These are phyloP conservation scores for Psilocybe azurescens DNA, from an alignment of 768 basidiomycete genomes.

Conservation along the genomic window DNA sequence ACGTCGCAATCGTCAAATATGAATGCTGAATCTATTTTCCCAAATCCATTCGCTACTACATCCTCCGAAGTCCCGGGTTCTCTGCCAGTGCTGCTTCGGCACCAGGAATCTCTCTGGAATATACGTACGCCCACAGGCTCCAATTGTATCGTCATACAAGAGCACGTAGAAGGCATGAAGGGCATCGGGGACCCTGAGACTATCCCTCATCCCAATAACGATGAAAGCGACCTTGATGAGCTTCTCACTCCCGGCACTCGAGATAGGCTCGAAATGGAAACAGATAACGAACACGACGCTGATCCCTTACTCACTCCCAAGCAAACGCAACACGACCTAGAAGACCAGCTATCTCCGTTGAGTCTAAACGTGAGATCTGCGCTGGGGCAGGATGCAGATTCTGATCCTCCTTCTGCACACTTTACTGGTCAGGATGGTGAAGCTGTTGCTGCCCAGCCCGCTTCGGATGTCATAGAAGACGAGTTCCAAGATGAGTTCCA, in stretches of 20 bases:
- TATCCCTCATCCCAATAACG: background rate
- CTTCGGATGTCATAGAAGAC: conserved; percentile 4
- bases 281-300: conserved; percentile 24
- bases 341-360: conserved; percentile 27
- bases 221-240: conserved; percentile 23
- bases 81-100: conserved; percentile 24
- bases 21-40: conserved; percentile 24
- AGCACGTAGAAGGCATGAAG: conserved; percentile 1
- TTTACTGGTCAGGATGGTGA: background rate
- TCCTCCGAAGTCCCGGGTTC: conserved; percentile 17
- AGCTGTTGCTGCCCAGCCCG: background rate
- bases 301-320: conserved; percentile 29
- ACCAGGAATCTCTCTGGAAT: conserved; percentile 22
- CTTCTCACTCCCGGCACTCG: conserved; percentile 21
- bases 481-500: conserved; percentile 16
- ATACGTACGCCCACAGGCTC: conserved; percentile 19
- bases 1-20: conserved; percentile 17
- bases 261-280: conserved; percentile 11
- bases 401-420: conserved; percentile 3
- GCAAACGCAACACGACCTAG: conserved; percentile 13
- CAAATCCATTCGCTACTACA: conserved; percentile 22
- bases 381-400: conserved; percentile 22
- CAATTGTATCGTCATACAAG: conserved; percentile 6
- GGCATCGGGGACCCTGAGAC: background rate
- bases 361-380: conserved; percentile 28